A percentile compares a stretch with the other conserved stretches of the same genome.
Conservation (phyloP, 176 grass and related monocot species). For the Zizania latifolia region DNA sequence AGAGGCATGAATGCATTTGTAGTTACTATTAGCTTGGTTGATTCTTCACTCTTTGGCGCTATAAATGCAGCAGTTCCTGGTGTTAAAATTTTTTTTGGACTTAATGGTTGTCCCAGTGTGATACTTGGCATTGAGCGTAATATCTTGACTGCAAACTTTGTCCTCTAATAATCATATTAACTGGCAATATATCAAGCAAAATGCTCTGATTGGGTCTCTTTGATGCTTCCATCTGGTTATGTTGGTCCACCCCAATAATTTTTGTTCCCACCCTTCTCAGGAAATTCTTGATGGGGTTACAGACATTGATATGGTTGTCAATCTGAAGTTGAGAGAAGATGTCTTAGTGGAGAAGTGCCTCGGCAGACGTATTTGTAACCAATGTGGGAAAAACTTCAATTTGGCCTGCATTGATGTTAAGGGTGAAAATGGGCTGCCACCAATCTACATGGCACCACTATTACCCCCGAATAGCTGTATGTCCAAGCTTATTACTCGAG, state of each 20-base stretch:
- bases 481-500: conserved; percentile 70
- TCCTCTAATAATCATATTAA: not conserved
- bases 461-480: conserved; percentile 76
- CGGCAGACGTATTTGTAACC: conserved; percentile 70
- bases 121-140: not conserved
- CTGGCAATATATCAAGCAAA: not conserved
- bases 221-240: not conserved
- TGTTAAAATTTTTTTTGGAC: not conserved
- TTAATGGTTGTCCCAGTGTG: not conserved
- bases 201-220: not conserved
- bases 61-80: no score
- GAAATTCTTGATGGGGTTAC: conserved; percentile 79
- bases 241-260: not conserved
- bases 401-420: conserved; percentile 79
- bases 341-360: conserved; percentile 89
- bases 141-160: not conserved
- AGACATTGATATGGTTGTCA: conserved; percentile 92
- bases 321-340: conserved; percentile 95
- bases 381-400: conserved; percentile 88
- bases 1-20: not conserved
- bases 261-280: conserved; percentile 27
- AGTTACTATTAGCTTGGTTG: not conserved
- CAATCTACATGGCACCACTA: conserved; percentile 77
- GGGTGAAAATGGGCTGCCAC: conserved; percentile 62
- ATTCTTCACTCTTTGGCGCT: no score